phyloP scores from a whole-genome alignment of 768 basidiomycete genomes.

The Rhodotorula taiwanensis region DNA sequence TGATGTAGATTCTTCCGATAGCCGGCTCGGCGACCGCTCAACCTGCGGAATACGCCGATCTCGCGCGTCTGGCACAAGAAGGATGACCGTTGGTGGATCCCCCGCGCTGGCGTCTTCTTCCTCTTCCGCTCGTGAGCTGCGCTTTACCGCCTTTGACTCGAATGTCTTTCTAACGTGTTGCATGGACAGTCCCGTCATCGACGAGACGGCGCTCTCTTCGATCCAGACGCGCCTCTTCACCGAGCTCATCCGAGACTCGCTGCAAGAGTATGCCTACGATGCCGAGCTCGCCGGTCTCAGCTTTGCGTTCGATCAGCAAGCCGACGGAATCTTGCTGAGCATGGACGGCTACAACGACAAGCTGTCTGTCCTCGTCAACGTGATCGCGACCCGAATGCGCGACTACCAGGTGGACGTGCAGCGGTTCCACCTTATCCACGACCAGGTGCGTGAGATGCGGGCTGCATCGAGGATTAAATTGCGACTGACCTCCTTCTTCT shows the following conservation, averaged over 20 bases:
- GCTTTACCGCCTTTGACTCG: constrained; percentile 6
- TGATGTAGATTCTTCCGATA: neutral
- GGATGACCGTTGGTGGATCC: constrained; percentile 93
- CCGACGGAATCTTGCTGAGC: constrained; percentile 61
- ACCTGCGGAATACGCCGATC: constrained; percentile 53
- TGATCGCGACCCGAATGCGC: constrained; percentile 64
- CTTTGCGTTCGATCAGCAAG: constrained; percentile 60
- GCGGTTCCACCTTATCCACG: constrained; percentile 71
- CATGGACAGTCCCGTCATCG: constrained; percentile 44
- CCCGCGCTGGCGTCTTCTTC: constrained; percentile 71
- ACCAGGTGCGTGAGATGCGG: constrained; percentile 55
- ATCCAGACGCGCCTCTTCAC: constrained; percentile 72
- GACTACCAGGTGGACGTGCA: constrained; percentile 60
- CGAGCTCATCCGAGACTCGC: constrained; percentile 77
- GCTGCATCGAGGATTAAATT: neutral
- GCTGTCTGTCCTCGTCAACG: constrained; percentile 60
- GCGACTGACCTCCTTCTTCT: neutral
- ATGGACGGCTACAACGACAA: constrained; percentile 90
- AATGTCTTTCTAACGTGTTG: neutral
- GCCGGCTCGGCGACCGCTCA: constrained; percentile 53
- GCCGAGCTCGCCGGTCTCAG: constrained; percentile 82
- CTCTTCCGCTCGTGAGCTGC: constrained; percentile 62
- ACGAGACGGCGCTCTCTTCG: constrained; percentile 56
- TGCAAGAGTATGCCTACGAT: constrained; percentile 85
- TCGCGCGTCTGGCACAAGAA: constrained; percentile 92